Conservation (phyloP, 305 asterid genomes). For the Rubia balearica region DNA sequence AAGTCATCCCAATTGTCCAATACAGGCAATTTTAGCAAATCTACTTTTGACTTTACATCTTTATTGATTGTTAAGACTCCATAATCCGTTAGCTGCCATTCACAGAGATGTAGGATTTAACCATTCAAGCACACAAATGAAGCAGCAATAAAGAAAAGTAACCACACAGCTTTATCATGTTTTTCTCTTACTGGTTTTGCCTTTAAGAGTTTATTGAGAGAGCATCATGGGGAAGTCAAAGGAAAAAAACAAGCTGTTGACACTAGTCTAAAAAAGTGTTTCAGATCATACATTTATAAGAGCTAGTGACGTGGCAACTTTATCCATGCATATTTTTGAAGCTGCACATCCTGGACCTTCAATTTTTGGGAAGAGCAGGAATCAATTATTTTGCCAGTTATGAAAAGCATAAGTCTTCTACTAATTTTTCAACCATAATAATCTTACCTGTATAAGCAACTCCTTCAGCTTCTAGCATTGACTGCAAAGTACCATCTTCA, state of each 20-base stretch:
- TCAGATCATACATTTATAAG: conserved; percentile 61
- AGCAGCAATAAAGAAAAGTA: neutral
- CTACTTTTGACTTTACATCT: conserved; percentile 53
- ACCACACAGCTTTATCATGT: neutral
- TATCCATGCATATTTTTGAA: conserved; percentile 83
- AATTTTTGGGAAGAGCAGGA: conserved; percentile 20
- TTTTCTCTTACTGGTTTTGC: neutral
- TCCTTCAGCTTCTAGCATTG: conserved; percentile 64
- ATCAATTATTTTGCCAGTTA: conserved; percentile 17
- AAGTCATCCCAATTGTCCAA: conserved; percentile 58
- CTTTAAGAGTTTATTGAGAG: neutral
- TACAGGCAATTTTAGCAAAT: conserved; percentile 36
- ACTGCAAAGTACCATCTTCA: conserved; percentile 88
- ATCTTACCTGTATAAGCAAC: conserved; percentile 60
- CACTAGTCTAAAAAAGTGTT: neutral
- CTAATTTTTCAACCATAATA: neutral
- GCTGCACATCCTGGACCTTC: conserved; percentile 74
- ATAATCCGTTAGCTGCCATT: conserved; percentile 47
- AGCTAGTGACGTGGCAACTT: conserved; percentile 77
- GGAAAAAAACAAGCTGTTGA: neutral
- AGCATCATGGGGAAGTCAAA: neutral
- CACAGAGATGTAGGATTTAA: conserved; percentile 18
- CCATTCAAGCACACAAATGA: neutral
- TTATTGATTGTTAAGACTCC: conserved; percentile 80
- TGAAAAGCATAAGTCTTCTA: conserved; percentile 1